These are phyloP conservation scores for Mortierella alpina DNA, from an alignment of 192 early-diverging fungal species.

Conservation along the genomic window DNA sequence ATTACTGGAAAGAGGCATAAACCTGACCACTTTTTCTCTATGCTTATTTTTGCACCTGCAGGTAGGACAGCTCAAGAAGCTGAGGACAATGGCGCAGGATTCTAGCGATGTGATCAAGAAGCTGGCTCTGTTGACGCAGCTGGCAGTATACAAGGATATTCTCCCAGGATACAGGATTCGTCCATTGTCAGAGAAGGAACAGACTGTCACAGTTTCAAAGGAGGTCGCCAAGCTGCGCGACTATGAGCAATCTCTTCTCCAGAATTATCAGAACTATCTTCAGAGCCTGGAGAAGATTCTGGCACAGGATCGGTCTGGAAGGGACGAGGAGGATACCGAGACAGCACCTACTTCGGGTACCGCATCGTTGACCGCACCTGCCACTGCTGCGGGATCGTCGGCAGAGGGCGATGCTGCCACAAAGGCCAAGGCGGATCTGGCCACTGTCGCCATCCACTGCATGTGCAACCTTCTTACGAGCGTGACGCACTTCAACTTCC, in stretches of 20 bases:
- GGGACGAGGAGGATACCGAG: conserved; percentile 36
- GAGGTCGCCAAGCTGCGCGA: conserved; percentile 91
- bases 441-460: conserved; percentile 78
- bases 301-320: conserved; percentile 34
- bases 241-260: conserved; percentile 85
- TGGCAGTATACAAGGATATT: conserved; percentile 95
- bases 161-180: conserved; percentile 96
- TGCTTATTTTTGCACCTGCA: conserved; percentile 19
- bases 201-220: conserved; percentile 80
- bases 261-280: conserved; percentile 88
- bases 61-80: conserved; percentile 73
- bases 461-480: conserved; percentile 84
- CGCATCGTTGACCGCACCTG: conserved; percentile 37
- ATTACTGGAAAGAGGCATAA: neutral
- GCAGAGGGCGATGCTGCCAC: conserved; percentile 26
- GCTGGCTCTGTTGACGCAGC: conserved; percentile 85
- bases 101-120: conserved; percentile 74
- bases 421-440: conserved; percentile 46
- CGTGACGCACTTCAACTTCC: conserved; percentile 96
- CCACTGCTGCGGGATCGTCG: conserved; percentile 6
- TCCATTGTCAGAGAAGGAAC: conserved; percentile 85
- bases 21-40: neutral
- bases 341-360: conserved; percentile 3
- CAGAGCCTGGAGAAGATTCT: conserved; percentile 72
- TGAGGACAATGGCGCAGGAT: conserved; percentile 75